A percentile compares a stretch with the other conserved stretches of the same genome.
These are phyloP conservation scores for Dactylis glomerata DNA, from an alignment of 176 grass and related monocot genomes.

Conservation along the genomic window DNA sequence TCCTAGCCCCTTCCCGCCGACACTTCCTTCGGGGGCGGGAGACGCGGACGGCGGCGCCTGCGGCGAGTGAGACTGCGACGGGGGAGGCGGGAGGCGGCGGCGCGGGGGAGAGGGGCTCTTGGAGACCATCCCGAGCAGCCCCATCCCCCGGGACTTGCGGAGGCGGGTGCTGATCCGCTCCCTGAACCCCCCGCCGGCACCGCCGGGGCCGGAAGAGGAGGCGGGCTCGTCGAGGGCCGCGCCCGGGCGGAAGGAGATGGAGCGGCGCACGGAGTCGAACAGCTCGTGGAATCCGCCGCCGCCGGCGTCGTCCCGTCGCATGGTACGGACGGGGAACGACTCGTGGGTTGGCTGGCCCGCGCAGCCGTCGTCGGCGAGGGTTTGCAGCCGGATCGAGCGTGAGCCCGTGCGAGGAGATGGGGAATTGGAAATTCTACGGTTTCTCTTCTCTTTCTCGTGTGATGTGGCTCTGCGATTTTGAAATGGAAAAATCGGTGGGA, in stretches of 20 bases:
- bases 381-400: background rate
- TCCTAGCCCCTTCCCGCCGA: background rate
- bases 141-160: slow-evolving; percentile 57
- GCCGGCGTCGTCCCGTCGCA: background rate
- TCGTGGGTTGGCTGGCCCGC: background rate
- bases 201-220: background rate
- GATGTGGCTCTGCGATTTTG: background rate
- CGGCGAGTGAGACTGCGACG: background rate
- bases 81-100: slow-evolving; percentile 19
- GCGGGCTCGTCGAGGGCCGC: slow-evolving; percentile 38
- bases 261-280: slow-evolving; percentile 77
- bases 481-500: background rate
- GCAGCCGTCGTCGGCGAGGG: background rate
- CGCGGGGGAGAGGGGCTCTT: slow-evolving; percentile 50
- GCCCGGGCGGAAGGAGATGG: slow-evolving; percentile 49
- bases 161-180: slow-evolving; percentile 59
- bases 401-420: background rate
- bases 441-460: background rate
- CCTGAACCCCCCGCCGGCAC: slow-evolving; percentile 8
- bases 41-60: background rate
- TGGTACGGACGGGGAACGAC: background rate
- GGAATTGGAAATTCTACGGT: background rate
- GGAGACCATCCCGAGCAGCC: slow-evolving; percentile 54
- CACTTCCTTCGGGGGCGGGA: background rate
- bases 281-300: slow-evolving; percentile 59